Base-by-base conservation (phyloP, 139 green algal species). In the Pleodorina starrii region DNA sequence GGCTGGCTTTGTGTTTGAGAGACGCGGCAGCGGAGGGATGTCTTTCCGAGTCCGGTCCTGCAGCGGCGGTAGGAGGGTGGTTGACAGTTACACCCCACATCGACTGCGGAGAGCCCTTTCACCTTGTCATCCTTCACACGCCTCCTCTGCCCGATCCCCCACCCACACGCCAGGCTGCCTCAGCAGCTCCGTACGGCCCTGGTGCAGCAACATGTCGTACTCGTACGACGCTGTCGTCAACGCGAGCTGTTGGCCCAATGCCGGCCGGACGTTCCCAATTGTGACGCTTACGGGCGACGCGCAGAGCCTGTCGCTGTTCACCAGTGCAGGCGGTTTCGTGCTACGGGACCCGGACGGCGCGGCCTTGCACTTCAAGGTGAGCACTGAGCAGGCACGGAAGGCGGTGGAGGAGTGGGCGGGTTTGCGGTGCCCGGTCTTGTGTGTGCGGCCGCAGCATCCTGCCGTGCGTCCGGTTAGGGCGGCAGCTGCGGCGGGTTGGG, bases 121-220 rank as follows among this genome's bases (percentile, higher is more conserved):
- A 21, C 54, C 29, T 66, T 12, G 54, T 66, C 9, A 25, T 5
- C 54, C 21, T 66, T 66, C 9, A 66, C 54, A 66, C 54, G 25
- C 54, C 21, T 25, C 7, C 29, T 66, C 29, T 12, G 9, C 54
- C 54, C 54, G 54, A 21, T 25, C 25, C 25, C 29, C 21, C 29
- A 25, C 54, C 54, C 54, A 66, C n/a, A 25, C 54, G 29, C 1
- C 79, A 86, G 79, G 57, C 79, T 86, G 79, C 42, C 72, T 80
- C 40, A 59, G 40, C 36, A 10, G 23, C 4, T 72, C 78, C 57
- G 44, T 59, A 10, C 57, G 40, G 2, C 57, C 79, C 38, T 42
- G 14, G 23, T 86, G 79, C 79, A 21, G 38, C 25, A 54, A 21
- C 1, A 16, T 63, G 40, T 75, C 54, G 36, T 86, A 60, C 59